Percentiles rank a stretch among this genome's conserved stretches.
Evolutionary conservation across 2,329 filamentous ascomycete species (phyloP).

Genomic region (Penicillium paneum): DNA sequence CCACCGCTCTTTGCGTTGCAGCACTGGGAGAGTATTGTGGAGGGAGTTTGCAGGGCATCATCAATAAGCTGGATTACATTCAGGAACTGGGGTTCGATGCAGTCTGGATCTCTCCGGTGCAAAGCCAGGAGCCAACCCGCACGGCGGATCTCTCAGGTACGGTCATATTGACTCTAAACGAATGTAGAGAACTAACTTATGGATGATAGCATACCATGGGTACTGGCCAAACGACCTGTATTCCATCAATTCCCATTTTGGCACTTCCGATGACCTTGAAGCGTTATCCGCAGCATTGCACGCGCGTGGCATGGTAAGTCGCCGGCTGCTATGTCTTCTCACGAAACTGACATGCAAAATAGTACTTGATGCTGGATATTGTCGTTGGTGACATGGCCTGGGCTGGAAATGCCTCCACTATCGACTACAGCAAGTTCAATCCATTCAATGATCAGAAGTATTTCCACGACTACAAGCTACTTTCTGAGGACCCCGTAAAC

Average conservation of each 20-base stretch:
- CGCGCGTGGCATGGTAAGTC: conserved; percentile 45
- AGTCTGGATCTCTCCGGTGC: conserved; percentile 50
- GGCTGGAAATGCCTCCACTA: conserved; percentile 12
- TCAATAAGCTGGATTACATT: conserved; percentile 49
- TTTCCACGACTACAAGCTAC: conserved; percentile 24
- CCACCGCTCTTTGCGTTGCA: conserved; percentile 30
- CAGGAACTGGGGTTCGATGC: conserved; percentile 49
- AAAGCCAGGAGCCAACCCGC: conserved; percentile 33
- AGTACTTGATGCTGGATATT: conserved; percentile 60
- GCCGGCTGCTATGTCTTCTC: not conserved
- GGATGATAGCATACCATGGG: conserved; percentile 8
- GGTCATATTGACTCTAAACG: conserved; percentile 51
- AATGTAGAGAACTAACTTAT: conserved; percentile 34
- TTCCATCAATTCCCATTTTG: conserved; percentile 57
- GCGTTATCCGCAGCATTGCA: conserved; percentile 56
- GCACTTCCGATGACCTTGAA: conserved; percentile 58
- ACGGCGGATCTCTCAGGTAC: conserved; percentile 35
- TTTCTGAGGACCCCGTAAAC: conserved; percentile 5
- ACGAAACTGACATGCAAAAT: not conserved
- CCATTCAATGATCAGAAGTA: conserved; percentile 28
- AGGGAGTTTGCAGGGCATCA: conserved; percentile 47
- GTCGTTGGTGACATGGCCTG: conserved; percentile 36
- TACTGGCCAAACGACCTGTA: conserved; percentile 31
- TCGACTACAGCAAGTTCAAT: conserved; percentile 28
- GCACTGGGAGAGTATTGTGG: conserved; percentile 43